Conservation (phyloP, 2,329 filamentous ascomycete species). For the Aspergillus fischeri region DNA sequence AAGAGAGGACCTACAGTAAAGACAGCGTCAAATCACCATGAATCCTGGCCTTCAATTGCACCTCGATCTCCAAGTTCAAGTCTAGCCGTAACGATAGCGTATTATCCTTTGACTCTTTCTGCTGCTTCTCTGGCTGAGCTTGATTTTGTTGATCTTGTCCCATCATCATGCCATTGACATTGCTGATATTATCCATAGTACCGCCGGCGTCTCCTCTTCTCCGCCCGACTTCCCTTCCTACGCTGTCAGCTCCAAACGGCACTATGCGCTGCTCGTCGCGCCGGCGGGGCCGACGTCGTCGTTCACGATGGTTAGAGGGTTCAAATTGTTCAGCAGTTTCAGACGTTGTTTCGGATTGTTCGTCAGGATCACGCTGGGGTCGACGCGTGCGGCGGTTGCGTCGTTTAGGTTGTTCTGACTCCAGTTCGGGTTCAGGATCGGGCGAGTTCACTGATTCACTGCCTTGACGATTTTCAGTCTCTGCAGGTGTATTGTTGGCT, state of each 20-base stretch:
- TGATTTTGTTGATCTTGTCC: background rate
- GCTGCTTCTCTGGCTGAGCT: background rate
- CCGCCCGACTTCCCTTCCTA: background rate
- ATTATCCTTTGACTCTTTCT: constrained; percentile 41
- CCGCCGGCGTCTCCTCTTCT: background rate
- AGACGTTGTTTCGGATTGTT: background rate
- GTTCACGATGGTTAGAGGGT: background rate
- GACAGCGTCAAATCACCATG: constrained; percentile 74
- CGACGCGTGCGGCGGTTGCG: background rate
- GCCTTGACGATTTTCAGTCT: background rate
- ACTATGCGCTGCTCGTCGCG: background rate
- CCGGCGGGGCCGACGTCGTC: background rate
- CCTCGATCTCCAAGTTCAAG: constrained; percentile 72
- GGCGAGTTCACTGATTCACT: background rate
- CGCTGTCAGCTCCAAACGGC: background rate
- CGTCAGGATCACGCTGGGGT: background rate
- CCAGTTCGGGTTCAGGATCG: background rate
- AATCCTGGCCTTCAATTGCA: constrained; percentile 75
- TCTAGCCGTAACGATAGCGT: constrained; percentile 67
- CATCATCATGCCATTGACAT: background rate
- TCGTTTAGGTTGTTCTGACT: background rate
- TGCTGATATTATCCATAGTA: background rate
- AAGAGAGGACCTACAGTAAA: constrained; percentile 58
- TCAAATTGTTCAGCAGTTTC: background rate
- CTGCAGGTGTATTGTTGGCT: background rate